phyloP scores from a whole-genome alignment of 169 alveolate species.

The Cryptosporidium bovis region DNA sequence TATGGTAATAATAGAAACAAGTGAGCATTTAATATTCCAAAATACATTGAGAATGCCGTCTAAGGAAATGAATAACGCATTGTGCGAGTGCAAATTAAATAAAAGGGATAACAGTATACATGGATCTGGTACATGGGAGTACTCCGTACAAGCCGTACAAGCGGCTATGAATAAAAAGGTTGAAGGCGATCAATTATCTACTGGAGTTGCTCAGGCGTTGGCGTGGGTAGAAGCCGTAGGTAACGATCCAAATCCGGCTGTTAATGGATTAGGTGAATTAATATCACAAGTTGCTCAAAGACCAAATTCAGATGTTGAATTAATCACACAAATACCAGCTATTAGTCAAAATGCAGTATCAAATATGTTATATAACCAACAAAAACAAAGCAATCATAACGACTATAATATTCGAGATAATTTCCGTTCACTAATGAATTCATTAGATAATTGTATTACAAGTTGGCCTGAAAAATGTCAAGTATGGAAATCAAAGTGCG shows the following conservation, averaged over 20 bases:
- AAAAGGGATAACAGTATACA: conserved; percentile 69
- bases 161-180: conserved; percentile 67
- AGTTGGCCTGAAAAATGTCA: conserved; percentile 74
- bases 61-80: conserved; percentile 77
- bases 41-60: conserved; percentile 76
- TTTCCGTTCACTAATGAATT: conserved; percentile 5
- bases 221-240: conserved; percentile 76
- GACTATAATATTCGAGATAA: neutral
- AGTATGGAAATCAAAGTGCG: conserved; percentile 71
- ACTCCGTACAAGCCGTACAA: conserved; percentile 73
- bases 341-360: conserved; percentile 72
- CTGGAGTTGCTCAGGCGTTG: conserved; percentile 73
- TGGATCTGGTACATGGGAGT: conserved; percentile 75
- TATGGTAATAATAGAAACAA: conserved; percentile 76
- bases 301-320: conserved; percentile 65
- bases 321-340: conserved; percentile 71
- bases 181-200: conserved; percentile 69
- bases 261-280: conserved; percentile 68
- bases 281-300: conserved; percentile 74
- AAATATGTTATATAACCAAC: conserved; percentile 65
- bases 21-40: conserved; percentile 75
- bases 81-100: conserved; percentile 76
- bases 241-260: conserved; percentile 73
- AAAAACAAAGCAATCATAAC: conserved; percentile 6
- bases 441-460: conserved; percentile 30